phyloP scores from a whole-genome alignment of 371 early-diverging fungal genomes.

The Rhizopus delemar region DNA sequence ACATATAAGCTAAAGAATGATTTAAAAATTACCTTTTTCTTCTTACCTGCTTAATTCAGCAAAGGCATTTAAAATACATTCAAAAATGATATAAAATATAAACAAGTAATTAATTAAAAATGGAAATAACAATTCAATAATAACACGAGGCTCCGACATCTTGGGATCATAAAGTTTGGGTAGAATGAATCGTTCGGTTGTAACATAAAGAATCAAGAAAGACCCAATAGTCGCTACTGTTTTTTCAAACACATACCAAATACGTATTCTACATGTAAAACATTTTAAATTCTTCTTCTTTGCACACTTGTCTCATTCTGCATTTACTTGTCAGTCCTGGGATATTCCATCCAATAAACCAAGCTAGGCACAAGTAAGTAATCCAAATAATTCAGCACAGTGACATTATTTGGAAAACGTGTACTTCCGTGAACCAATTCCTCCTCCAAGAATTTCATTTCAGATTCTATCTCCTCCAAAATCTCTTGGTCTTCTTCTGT shows the following conservation, averaged over 20 bases:
- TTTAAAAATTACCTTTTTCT: background rate
- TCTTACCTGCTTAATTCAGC: constrained; percentile 88
- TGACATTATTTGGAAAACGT: constrained; percentile 82
- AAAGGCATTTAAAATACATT: constrained; percentile 93
- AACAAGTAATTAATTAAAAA: constrained; percentile 88
- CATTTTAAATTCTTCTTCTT: background rate
- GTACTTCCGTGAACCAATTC: constrained; percentile 62
- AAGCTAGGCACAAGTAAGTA: constrained; percentile 87
- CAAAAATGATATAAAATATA: constrained; percentile 94
- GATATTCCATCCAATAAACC: constrained; percentile 92
- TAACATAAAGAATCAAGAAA: constrained; percentile 78
- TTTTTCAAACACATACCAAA: constrained; percentile 86
- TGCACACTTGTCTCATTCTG: background rate
- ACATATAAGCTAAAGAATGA: background rate
- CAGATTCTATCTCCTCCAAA: constrained; percentile 38
- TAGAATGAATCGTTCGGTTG: constrained; percentile 83
- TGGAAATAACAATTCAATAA: constrained; percentile 78
- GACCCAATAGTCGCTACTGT: constrained; percentile 78
- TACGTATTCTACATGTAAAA: constrained; percentile 68
- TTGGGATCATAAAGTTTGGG: constrained; percentile 74
- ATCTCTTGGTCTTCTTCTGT: constrained; percentile 6
- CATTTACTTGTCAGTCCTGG: constrained; percentile 75
- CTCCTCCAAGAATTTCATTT: constrained; percentile 59
- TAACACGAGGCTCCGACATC: constrained; percentile 55
- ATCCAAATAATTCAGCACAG: constrained; percentile 81